These are phyloP conservation scores for Tulasnella sp. DNA, from an alignment of 768 basidiomycete species.

Conservation along the genomic window DNA sequence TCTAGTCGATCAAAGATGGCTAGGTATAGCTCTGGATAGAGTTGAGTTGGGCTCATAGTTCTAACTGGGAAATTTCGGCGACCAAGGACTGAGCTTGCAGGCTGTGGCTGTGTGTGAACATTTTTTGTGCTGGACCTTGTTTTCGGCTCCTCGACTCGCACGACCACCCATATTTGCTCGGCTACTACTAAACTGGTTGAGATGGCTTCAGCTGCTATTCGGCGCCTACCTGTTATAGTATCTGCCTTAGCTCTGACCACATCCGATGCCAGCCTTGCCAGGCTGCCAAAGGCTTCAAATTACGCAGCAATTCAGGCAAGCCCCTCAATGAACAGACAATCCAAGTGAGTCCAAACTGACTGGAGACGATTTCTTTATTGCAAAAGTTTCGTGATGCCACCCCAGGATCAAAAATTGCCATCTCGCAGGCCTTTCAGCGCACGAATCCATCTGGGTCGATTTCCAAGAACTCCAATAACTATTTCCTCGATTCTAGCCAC, in stretches of 20 bases:
- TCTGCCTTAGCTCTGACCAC: too few species aligned
- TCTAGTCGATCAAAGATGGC: neutral
- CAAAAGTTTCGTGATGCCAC: conserved; percentile 2
- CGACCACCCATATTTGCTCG: too few species aligned
- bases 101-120: too few species aligned
- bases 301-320: neutral
- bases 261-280: neutral
- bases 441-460: neutral
- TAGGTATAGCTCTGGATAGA: neutral
- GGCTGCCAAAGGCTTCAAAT: neutral
- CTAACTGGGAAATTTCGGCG: too few species aligned
- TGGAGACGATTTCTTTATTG: neutral
- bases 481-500: conserved; percentile 4
- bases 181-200: too few species aligned
- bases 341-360: neutral
- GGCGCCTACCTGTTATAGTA: too few species aligned
- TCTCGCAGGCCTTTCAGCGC: neutral
- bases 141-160: too few species aligned
- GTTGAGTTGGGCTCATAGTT: neutral
- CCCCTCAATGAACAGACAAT: neutral
- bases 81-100: too few species aligned
- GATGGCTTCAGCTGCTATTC: too few species aligned
- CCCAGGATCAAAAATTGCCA: neutral
- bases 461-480: neutral
- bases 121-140: too few species aligned